phyloP scores from a whole-genome alignment of 2,329 filamentous ascomycete species.

The Penicillium sp. region DNA sequence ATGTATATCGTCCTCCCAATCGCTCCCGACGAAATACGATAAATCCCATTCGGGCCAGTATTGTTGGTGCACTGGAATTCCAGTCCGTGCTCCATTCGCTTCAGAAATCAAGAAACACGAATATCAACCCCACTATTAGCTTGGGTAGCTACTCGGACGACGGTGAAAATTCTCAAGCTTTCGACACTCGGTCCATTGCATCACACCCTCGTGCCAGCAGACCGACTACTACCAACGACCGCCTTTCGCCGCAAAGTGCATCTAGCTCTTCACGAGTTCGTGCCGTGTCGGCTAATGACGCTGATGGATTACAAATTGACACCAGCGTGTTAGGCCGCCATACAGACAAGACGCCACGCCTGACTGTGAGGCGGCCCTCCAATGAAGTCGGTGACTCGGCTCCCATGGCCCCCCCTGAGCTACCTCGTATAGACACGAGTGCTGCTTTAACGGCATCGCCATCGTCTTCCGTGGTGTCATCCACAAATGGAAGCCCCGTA shows the following conservation, averaged over 20 bases:
- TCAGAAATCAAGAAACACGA: constrained; percentile 76
- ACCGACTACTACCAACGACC: constrained; percentile 20
- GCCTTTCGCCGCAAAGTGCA: constrained; percentile 26
- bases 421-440: constrained; percentile 24
- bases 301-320: constrained; percentile 49
- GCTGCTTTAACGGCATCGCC: constrained; percentile 36
- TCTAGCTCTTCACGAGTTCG: constrained; percentile 39
- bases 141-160: constrained; percentile 70
- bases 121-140: constrained; percentile 65
- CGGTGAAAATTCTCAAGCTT: constrained; percentile 48
- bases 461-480: constrained; percentile 30
- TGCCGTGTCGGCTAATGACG: constrained; percentile 63
- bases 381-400: constrained; percentile 18
- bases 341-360: constrained; percentile 28
- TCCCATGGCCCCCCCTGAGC: constrained; percentile 16
- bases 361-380: constrained; percentile 45
- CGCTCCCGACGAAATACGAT: constrained; percentile 68
- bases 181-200: constrained; percentile 48
- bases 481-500: constrained; percentile 35
- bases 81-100: constrained; percentile 85
- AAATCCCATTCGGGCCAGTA: constrained; percentile 85
- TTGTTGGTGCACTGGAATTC: constrained; percentile 93
- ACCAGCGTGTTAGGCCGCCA: constrained; percentile 31
- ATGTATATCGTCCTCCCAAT: constrained; percentile 69
- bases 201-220: constrained; percentile 46